Conservation (phyloP, 2,329 filamentous ascomycete genomes). For the Dactylellina haptotyla region DNA sequence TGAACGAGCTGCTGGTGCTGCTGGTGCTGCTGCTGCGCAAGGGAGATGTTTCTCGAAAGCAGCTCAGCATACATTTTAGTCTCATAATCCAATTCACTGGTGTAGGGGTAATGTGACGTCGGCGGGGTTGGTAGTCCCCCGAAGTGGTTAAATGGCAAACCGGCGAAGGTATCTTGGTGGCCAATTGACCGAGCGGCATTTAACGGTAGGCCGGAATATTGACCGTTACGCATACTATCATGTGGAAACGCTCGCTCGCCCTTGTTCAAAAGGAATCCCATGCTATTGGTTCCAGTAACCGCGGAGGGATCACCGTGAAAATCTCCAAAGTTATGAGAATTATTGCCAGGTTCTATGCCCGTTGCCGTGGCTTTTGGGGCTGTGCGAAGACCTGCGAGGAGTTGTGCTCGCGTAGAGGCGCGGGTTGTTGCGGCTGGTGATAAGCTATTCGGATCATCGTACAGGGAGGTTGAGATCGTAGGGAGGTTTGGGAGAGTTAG, state of each 20-base stretch:
- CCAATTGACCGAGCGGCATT: slow-evolving; percentile 48
- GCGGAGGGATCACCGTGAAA: background rate
- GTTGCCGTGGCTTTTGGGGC: slow-evolving; percentile 81
- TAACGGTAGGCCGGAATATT: slow-evolving; percentile 55
- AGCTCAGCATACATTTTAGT: slow-evolving; percentile 87
- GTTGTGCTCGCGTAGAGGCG: slow-evolving; percentile 74
- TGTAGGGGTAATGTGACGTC: slow-evolving; percentile 54
- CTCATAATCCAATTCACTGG: slow-evolving; percentile 71
- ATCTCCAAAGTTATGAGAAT: slow-evolving; percentile 61
- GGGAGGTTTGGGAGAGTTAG: slow-evolving; percentile 35
- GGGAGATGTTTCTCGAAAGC: slow-evolving; percentile 87
- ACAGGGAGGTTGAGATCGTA: slow-evolving; percentile 45
- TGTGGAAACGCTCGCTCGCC: slow-evolving; percentile 67
- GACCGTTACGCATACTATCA: slow-evolving; percentile 65
- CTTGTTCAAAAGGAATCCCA: slow-evolving; percentile 65
- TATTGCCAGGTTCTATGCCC: slow-evolving; percentile 58
- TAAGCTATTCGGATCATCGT: slow-evolving; percentile 33
- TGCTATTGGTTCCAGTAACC: background rate
- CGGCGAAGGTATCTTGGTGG: slow-evolving; percentile 24
- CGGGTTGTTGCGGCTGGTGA: slow-evolving; percentile 12
- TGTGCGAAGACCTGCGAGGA: slow-evolving; percentile 91
- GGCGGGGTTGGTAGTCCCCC: slow-evolving; percentile 59
- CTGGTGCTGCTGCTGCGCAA: slow-evolving; percentile 94
- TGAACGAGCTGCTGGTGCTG: slow-evolving; percentile 76
- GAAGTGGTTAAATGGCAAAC: slow-evolving; percentile 22